Percentiles rank a stretch among this genome's conserved stretches.
phyloP scores from a whole-genome alignment of 441 rosid genomes.

The Aleurites moluccanus region DNA sequence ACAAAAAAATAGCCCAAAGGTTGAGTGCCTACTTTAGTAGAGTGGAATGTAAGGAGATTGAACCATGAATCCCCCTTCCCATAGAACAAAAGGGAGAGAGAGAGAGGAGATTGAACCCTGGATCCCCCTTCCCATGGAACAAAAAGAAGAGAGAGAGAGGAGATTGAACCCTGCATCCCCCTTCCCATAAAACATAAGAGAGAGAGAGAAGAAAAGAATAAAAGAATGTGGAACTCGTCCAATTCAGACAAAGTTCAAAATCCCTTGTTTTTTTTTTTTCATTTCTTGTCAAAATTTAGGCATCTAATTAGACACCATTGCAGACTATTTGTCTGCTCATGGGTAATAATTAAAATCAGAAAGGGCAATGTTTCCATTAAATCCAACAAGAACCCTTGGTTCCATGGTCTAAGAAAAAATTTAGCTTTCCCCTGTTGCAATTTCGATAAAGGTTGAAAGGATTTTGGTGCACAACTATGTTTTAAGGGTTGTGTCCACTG shows the following conservation, averaged over 20 bases:
- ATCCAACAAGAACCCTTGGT: background rate
- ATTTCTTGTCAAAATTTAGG: background rate
- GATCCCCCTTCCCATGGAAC: background rate
- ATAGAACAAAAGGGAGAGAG: too few species aligned
- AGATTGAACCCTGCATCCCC: background rate
- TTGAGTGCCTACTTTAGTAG: background rate
- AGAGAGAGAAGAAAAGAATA: background rate
- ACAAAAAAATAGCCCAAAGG: background rate
- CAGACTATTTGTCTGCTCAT: background rate
- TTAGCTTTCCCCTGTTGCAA: background rate
- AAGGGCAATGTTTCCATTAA: background rate
- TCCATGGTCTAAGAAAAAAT: background rate
- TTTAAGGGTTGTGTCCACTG: background rate
- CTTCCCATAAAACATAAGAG: background rate
- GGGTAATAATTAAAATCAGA: background rate
- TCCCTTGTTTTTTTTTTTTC: background rate
- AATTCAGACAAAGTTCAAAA: background rate
- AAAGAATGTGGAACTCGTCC: background rate
- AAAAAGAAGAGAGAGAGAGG: background rate
- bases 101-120: background rate
- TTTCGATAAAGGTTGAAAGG: background rate
- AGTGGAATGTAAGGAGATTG: background rate
- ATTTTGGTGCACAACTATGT: background rate
- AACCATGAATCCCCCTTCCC: too few species aligned
- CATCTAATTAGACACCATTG: background rate